Base-by-base conservation (phyloP, 2,329 filamentous ascomycete genomes). In the Aspergillus nomiae region DNA sequence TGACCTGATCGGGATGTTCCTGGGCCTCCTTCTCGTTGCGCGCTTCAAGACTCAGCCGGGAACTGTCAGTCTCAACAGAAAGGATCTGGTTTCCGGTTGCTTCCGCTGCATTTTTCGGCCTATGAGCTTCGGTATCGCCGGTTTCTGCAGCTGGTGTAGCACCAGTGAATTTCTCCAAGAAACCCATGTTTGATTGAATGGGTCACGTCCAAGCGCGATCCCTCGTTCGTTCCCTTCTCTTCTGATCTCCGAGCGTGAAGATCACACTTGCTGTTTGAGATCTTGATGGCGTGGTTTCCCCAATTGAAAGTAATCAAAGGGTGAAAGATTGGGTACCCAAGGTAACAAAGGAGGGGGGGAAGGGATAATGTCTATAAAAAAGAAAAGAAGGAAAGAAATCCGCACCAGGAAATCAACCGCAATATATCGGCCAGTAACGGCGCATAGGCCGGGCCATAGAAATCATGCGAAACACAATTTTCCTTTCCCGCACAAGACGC, bases 1-100 rank as follows among this genome's bases (percentile, higher is more conserved):
- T 76, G 63, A 76, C 58, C 48, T 65, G 53, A 41, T 66, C 62
- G 3, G 71, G 70, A 41, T 74, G 60, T 28, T 51, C 24, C 57
- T 70, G 58, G 21, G 73, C 56, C 46, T 75, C 73, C 62, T 73
- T 74, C 30, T 74, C 72, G 36, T 74, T 70, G 7, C 64, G 70
- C 21, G 66, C 71, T 51, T 72, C 71, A 28, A 75, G 61, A 62
- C 70, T 74, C 62, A 68, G n/a, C 11, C 63, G 63, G 2, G 58
- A 64, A 4, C 69, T 66, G 38, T 74, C 71, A 12, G 43, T 24
- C 16, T 58, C 64, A 30, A 56, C 61, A 11, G 66, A 50, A 16
- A 45, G 46, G 50, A 66, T 55, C 26, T 58, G 58, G n/a, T 59
- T 36, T 21, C 57, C 34, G 46, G 58, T 10, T 26, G 30, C 26